Evolutionary conservation across 192 early-diverging fungal genomes (phyloP), one percentile per base, ranked within the genome.

Genomic region (Coemansia sp.): DNA sequence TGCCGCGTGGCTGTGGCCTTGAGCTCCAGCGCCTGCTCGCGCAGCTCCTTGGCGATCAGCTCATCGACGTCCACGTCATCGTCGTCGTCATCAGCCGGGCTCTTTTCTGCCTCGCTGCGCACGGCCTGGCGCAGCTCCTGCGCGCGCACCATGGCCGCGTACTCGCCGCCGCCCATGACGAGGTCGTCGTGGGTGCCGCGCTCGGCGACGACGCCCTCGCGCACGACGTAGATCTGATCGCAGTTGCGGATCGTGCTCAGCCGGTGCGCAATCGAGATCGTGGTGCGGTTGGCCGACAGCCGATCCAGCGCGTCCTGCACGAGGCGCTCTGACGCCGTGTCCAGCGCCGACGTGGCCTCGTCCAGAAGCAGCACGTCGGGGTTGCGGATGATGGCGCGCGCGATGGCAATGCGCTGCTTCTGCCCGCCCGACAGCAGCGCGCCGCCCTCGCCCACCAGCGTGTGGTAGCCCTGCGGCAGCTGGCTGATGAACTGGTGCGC

Each of bases 321-420:
- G 37, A 93, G 63, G 44, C 88, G 86, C 78, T 93, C 92, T 3
- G 88, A 88, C 37, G 88, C 88, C 19, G 92, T 92, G 71, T 96
- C 94, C 50, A 96, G 79, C 11, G 94, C 94, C 48, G 88, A 90
- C 4, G 94, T 94, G 34, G 93, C 93, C 71, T 97, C 95, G 81
- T 97, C 95, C 11, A 97, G 74, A 36, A 95, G 67, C 40, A 98
- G 83, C 17, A 97, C 89, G 10, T 78, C 74, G 14, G 95, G 94
- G 75, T 95, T 89, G 78, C 92, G 93, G 56, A 95, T 87, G 54
- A 97, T 87, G 54, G 94, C 93, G 53, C 95, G 87, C 3, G 95
- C 95, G 84, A 98, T 97, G 42, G 94, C 93, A 76, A 97, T 93
- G 63, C 96, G 90, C 76, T 96, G 96, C 80, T 96, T 96, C 75